These are phyloP conservation scores for Elymus sibiricus DNA, from an alignment of 176 grass and related monocot genomes.

Conservation along the genomic window DNA sequence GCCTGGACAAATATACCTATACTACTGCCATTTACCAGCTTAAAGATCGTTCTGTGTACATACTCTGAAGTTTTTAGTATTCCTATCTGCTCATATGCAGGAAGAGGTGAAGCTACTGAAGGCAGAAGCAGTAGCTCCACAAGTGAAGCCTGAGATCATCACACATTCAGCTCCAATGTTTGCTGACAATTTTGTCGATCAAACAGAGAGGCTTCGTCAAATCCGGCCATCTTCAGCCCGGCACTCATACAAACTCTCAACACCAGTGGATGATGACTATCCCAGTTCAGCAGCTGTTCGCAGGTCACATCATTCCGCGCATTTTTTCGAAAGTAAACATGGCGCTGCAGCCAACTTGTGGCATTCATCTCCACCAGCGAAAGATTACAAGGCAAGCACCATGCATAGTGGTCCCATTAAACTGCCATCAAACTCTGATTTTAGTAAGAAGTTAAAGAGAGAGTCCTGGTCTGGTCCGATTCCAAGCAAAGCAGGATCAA, in stretches of 20 bases:
- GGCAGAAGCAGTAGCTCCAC: constrained; percentile 24
- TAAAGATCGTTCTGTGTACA: not conserved
- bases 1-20: too few relatives aligned
- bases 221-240: constrained; percentile 56
- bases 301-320: constrained; percentile 36
- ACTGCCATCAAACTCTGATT: constrained; percentile 38
- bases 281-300: constrained; percentile 5
- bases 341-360: constrained; percentile 21
- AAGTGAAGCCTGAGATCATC: constrained; percentile 29
- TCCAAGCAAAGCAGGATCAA: constrained; percentile 40
- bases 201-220: constrained; percentile 51
- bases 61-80: constrained; percentile 10
- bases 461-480: constrained; percentile 79
- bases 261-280: constrained; percentile 41
- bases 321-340: constrained; percentile 45
- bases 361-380: constrained; percentile 44
- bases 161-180: constrained; percentile 69
- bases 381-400: constrained; percentile 35
- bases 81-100: constrained; percentile 36
- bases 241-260: constrained; percentile 70
- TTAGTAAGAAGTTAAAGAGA: constrained; percentile 50
- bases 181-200: constrained; percentile 33
- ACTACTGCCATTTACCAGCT: too few relatives aligned
- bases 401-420: constrained; percentile 43
- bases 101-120: constrained; percentile 44